Base-by-base conservation (phyloP, 2,329 filamentous ascomycete species). In the Aspergillus persii region DNA sequence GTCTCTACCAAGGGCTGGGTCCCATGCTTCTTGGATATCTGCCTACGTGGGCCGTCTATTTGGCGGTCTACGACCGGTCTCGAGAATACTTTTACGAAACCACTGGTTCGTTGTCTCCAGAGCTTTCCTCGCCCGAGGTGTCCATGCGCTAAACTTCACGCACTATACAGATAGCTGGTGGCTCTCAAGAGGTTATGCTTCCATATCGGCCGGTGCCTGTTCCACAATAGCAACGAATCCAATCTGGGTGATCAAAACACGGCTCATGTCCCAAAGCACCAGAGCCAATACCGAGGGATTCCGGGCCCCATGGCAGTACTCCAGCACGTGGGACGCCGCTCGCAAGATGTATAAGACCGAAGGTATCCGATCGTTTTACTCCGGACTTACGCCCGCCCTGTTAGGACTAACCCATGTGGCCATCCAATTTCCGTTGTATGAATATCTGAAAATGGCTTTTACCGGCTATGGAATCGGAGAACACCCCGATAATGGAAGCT, bases 161-260 rank as follows among this genome's bases (percentile, higher is more conserved):
- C 15, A 58, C 53, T 66, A 51, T 54, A 62, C 69, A 91, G 90
- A 88, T 61, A 94, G 91, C 72, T 86, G 85, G 70, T 89, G 91
- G 79, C 74, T 92, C 49, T 85, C 94, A 69, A 92, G 91, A 71
- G 89, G 95, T 65, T 93, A 90, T 81, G 95, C 95, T 26, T 96
- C 95, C 8, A 86, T 99, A 61, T 85, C 92, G 58, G 95, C 94
- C 27, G 95, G 95, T 55, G 92, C 88, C 61, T 96, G 90, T 79
- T 97, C 93, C 66, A 99, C 95, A 3, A 84, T 98, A 63, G 90
- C 89, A 63, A 99, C 95, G 27, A 99, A 98, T 75, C 95, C 95
- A 0, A 99, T 99, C 61, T 99, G 95, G 95, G 95, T 99, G 41
- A 96, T 99, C 80, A 99, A 99, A 79, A 99, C 95, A 52, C 85